A percentile compares a stretch with the other conserved stretches of the same genome.
These are phyloP conservation scores for Vitis vinifera DNA, from an alignment of 164 flowering plant genomes.

Conservation along the genomic window ASM3070453v1 NC_081817.1:3457501-3458000, in stretches of 20 bases:
- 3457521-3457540: constrained; percentile 73
- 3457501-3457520: constrained; percentile 96
- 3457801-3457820: constrained; percentile 94
- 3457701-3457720: constrained; percentile 90
- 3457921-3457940: constrained; percentile 96
- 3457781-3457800: constrained; percentile 86
- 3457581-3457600: constrained; percentile 69
- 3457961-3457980: constrained; percentile 99
- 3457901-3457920: constrained; percentile 75
- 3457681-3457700: constrained; percentile 87
- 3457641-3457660: constrained; percentile 84
- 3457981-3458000: constrained; percentile 88
- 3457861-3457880: constrained; percentile 97
- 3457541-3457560: constrained; percentile 96
- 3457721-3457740: constrained; percentile 74
- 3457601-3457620: constrained; percentile 70
- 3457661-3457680: constrained; percentile 89
- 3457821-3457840: constrained; percentile 81
- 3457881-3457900: constrained; percentile 95
- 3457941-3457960: constrained; percentile 98
- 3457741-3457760: constrained; percentile 89
- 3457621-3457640: constrained; percentile 89
- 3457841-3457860: constrained; percentile 96
- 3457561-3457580: constrained; percentile 65
- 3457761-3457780: constrained; percentile 93